Conservation (phyloP, 768 basidiomycete species). For the Serendipita sp. region DNA sequence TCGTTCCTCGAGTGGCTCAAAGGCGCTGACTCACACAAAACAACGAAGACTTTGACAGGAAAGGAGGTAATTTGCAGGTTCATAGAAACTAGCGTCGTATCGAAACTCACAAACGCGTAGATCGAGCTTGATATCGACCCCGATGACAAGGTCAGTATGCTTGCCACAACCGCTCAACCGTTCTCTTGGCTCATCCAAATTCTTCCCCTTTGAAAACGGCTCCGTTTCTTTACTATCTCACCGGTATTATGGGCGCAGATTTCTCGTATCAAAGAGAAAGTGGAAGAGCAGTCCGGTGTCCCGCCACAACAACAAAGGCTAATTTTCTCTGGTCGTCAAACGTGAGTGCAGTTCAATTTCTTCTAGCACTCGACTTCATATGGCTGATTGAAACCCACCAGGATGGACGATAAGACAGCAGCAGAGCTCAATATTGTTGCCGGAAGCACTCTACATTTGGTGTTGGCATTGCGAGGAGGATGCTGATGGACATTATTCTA, state of each 20-base stretch:
- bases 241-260: slow-evolving; percentile 37
- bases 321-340: slow-evolving; percentile 83
- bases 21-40: neutral
- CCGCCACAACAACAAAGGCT: slow-evolving; percentile 90
- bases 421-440: slow-evolving; percentile 68
- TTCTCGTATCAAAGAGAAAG: slow-evolving; percentile 87
- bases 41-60: slow-evolving; percentile 72
- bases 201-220: neutral
- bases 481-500: neutral
- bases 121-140: slow-evolving; percentile 92
- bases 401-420: slow-evolving; percentile 84
- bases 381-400: slow-evolving; percentile 18
- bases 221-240: neutral
- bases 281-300: slow-evolving; percentile 96
- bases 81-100: neutral
- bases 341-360: slow-evolving; percentile 36
- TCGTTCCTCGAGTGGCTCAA: neutral
- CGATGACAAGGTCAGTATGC: slow-evolving; percentile 54
- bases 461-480: slow-evolving; percentile 89
- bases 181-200: neutral
- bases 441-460: slow-evolving; percentile 82
- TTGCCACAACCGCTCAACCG: neutral
- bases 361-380: neutral
- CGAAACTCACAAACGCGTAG: slow-evolving; percentile 20
- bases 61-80: slow-evolving; percentile 55